Evolutionary conservation across 768 basidiomycete species (phyloP), one percentile per base, ranked within the genome.

Genomic region (Tephrocybe sp.): DNA sequence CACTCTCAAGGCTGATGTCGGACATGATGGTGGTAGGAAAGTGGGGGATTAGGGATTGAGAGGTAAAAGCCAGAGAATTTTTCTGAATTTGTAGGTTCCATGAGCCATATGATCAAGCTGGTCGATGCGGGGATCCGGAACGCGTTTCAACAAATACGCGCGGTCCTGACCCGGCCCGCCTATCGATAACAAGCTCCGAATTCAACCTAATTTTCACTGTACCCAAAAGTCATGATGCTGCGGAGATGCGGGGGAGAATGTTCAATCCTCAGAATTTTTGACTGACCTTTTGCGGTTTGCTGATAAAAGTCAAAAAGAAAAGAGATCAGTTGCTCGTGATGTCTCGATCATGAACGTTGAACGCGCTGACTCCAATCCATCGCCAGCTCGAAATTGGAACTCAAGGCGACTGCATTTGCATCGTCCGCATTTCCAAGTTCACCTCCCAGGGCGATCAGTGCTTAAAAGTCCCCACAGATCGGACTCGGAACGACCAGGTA

Each of bases 1-100:
- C 69, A 30, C 53, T 54, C 52, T 62, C 59, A 24, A 57, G 56
- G 21, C 61, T 64, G 36, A 57, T 63, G 1, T 64, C 63, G 62
- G 68, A 65, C 45, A 51, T 61, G 19, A 4, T 50, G 29, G 46
- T 38, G 41, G 25, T 37, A 43, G n/a, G 37, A 12, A 15, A 4
- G 41, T 42, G 15, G 29, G 16, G 21, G 15, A 9, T 38, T n/a
- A n/a, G 25, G 24, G 33, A 33, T 3, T 22, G 7, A 19, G 7
- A 11, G 12, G 10, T 25, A 21, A 31, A 38, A 29, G 11, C 3
- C 3, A 18, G 30, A n/a, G 9, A 18, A 19, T 44, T 30, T 18
- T 19, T 12, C 16, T 21, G 13, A 18, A 31, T 45, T 39, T 24
- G 49, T 31, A 39, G 34, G 23, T 21, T 39, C 19, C 29, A 25